A percentile compares a stretch with the other conserved stretches of the same genome.
These are phyloP conservation scores for Talaromyces sp. DNA, from an alignment of 2,329 filamentous ascomycete species.

Conservation along the genomic window DNA sequence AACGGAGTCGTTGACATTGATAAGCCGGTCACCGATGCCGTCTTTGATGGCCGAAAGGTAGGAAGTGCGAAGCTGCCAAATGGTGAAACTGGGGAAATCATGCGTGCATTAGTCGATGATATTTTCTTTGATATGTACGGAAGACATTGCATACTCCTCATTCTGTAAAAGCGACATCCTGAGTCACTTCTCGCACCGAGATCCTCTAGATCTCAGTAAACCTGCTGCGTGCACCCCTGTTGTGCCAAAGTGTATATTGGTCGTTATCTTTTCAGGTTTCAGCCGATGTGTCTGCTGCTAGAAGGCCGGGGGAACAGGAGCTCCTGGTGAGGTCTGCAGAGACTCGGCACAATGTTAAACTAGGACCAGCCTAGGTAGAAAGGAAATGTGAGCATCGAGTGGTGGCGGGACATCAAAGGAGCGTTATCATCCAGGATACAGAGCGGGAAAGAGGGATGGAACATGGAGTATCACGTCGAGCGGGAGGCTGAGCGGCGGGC, in stretches of 20 bases:
- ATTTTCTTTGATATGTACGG: background rate
- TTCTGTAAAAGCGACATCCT: constrained; percentile 46
- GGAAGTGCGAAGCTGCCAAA: constrained; percentile 60
- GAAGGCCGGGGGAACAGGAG: background rate
- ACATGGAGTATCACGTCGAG: background rate
- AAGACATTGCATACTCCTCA: constrained; percentile 40
- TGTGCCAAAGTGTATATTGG: background rate
- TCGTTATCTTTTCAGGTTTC: background rate
- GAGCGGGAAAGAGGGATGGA: background rate
- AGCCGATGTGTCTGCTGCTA: background rate
- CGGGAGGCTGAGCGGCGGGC: background rate
- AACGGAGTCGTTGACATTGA: constrained; percentile 57
- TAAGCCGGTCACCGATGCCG: constrained; percentile 59
- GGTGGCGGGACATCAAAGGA: background rate
- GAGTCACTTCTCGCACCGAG: background rate
- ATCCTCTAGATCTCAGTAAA: background rate
- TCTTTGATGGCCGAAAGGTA: constrained; percentile 61
- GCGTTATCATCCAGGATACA: background rate
- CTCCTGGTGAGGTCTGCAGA: background rate
- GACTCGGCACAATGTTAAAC: background rate
- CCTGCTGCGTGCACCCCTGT: background rate
- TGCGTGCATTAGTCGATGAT: background rate
- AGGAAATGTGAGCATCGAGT: background rate
- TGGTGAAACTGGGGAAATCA: constrained; percentile 47
- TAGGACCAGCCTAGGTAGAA: constrained; percentile 30